Conservation (phyloP, 2,329 filamentous ascomycete species). For the Lanzia echinophila region DNA sequence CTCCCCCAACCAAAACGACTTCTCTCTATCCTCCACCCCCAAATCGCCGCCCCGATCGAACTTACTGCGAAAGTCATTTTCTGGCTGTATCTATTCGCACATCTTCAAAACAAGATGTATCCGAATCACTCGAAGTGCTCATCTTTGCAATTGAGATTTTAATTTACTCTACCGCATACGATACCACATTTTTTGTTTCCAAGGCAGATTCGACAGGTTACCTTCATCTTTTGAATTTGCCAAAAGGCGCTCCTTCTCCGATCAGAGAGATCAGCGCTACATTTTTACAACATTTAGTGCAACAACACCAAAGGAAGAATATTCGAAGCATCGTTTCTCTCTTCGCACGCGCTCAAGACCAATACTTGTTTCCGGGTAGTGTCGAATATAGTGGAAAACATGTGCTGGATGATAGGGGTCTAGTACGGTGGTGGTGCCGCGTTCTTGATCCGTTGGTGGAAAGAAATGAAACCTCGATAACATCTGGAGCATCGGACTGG, state of each 20-base stretch:
- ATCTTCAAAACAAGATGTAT: conserved; percentile 17
- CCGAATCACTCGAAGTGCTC: conserved; percentile 43
- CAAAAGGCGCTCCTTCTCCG: conserved; percentile 60
- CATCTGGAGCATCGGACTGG: conserved; percentile 31
- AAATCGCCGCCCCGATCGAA: conserved; percentile 63
- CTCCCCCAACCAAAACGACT: conserved; percentile 65
- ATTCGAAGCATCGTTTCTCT: conserved; percentile 74
- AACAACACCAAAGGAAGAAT: conserved; percentile 54
- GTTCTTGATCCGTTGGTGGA: conserved; percentile 67
- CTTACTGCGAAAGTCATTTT: conserved; percentile 83
- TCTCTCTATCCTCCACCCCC: conserved; percentile 77
- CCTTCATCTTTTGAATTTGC: conserved; percentile 58
- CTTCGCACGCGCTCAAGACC: conserved; percentile 85
- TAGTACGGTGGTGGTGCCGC: conserved; percentile 95
- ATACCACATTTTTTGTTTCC: conserved; percentile 87
- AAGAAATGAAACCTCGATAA: conserved; percentile 16
- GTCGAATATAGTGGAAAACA: conserved; percentile 81
- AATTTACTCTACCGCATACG: conserved; percentile 72
- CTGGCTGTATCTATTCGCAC: conserved; percentile 48
- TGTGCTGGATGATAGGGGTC: conserved; percentile 79
- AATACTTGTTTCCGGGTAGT: conserved; percentile 93
- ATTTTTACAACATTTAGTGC: conserved; percentile 71
- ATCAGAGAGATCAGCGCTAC: conserved; percentile 66
- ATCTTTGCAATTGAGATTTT: conserved; percentile 81
- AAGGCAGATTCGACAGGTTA: conserved; percentile 97